phyloP scores from a whole-genome alignment of 1,139 yeast genomes.

The Kodamaea anthophila region DNA sequence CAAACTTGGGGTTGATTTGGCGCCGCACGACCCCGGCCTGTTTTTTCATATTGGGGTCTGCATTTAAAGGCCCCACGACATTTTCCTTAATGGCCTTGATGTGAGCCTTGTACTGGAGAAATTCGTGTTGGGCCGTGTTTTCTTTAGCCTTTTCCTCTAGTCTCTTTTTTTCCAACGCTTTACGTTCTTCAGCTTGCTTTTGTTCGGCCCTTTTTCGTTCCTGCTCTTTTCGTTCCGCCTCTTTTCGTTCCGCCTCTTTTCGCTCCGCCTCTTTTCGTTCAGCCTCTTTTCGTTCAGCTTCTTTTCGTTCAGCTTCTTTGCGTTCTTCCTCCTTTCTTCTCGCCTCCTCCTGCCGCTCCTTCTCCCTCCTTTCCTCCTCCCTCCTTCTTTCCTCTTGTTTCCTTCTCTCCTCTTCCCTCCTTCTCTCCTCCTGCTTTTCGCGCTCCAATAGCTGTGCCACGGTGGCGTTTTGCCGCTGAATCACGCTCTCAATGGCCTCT shows the following conservation, averaged over 20 bases:
- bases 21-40: constrained; percentile 47
- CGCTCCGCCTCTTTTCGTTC: constrained; percentile 9
- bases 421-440: constrained; percentile 7
- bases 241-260: constrained; percentile 9
- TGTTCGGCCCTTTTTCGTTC: constrained; percentile 7
- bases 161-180: constrained; percentile 11
- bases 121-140: constrained; percentile 28
- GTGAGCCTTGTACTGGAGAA: constrained; percentile 46
- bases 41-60: constrained; percentile 38
- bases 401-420: constrained; percentile 8
- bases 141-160: constrained; percentile 23
- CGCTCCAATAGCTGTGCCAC: constrained; percentile 3
- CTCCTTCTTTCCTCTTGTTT: constrained; percentile 6
- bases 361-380: constrained; percentile 6
- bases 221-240: constrained; percentile 10
- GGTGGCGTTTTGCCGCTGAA: too few species aligned
- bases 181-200: constrained; percentile 10
- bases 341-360: constrained; percentile 5
- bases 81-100: constrained; percentile 55
- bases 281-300: constrained; percentile 8
- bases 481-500: too few species aligned
- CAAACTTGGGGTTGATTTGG: constrained; percentile 80
- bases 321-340: constrained; percentile 7
- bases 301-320: constrained; percentile 8
- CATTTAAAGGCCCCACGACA: constrained; percentile 44